These are phyloP conservation scores for Oryza nivara DNA, from an alignment of 176 grass and related monocot species.

Conservation along the genomic window DNA sequence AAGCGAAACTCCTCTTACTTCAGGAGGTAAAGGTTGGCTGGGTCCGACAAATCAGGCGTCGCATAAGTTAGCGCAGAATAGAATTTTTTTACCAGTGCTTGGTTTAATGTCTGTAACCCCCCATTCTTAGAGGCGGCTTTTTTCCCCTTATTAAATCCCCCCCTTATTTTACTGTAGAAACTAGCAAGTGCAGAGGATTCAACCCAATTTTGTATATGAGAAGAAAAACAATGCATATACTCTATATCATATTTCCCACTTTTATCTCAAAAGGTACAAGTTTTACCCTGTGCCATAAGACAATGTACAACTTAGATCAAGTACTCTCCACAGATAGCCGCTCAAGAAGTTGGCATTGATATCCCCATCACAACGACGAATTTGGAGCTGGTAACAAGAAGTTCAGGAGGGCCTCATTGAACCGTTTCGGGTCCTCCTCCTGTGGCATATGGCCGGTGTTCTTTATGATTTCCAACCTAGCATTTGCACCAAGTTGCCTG, in stretches of 20 bases:
- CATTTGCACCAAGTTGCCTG: constrained; percentile 71
- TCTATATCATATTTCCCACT: background rate
- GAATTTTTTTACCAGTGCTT: too few relatives aligned
- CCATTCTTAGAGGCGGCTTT: too few relatives aligned
- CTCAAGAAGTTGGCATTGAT: background rate
- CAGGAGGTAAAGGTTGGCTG: too few relatives aligned
- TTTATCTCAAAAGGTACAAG: background rate
- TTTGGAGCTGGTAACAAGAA: constrained; percentile 54
- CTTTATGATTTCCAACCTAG: constrained; percentile 67
- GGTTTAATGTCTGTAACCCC: too few relatives aligned
- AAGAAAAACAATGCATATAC: background rate
- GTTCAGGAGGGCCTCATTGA: constrained; percentile 68
- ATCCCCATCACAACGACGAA: constrained; percentile 31
- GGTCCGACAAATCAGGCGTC: too few relatives aligned
- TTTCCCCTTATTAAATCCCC: too few relatives aligned
- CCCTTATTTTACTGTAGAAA: too few relatives aligned
- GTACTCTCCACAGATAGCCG: background rate
- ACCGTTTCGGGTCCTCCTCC: constrained; percentile 63
- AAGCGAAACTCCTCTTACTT: too few relatives aligned
- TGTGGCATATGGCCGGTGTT: constrained; percentile 76
- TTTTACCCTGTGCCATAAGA: background rate
- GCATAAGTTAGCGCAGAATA: too few relatives aligned
- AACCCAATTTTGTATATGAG: too few relatives aligned
- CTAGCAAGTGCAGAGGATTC: too few relatives aligned
- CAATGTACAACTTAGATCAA: constrained; percentile 9